phyloP scores from a whole-genome alignment of 768 basidiomycete genomes.

The Calvatia gigantea region DNA sequence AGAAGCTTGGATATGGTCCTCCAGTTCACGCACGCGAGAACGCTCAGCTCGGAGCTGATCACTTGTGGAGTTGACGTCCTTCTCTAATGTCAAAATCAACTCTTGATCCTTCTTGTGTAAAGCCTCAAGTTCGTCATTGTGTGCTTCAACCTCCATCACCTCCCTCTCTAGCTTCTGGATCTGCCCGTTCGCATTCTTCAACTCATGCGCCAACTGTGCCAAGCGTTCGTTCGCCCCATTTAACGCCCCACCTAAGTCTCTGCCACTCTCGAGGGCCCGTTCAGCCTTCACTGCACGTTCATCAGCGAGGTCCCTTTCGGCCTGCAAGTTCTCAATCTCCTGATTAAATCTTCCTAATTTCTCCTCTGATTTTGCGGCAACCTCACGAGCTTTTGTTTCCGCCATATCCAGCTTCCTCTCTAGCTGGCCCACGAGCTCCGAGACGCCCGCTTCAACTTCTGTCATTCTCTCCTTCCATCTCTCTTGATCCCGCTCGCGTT shows the following conservation, averaged over 20 bases:
- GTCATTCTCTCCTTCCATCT: constrained; percentile 68
- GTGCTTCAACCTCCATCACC: constrained; percentile 44
- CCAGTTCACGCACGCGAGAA: constrained; percentile 24
- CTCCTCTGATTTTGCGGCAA: constrained; percentile 33
- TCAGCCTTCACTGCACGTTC: constrained; percentile 68
- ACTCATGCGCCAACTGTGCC: constrained; percentile 49
- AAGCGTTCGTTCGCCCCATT: constrained; percentile 63
- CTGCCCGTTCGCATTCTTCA: constrained; percentile 56
- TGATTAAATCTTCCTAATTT: constrained; percentile 44
- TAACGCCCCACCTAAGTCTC: constrained; percentile 67
- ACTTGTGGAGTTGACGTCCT: constrained; percentile 33
- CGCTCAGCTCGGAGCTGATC: constrained; percentile 35
- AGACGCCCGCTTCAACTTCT: constrained; percentile 70
- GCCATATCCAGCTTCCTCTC: constrained; percentile 53
- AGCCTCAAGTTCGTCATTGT: constrained; percentile 53
- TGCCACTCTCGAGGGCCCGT: constrained; percentile 54
- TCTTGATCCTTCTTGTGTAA: constrained; percentile 54
- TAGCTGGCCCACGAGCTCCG: constrained; percentile 60
- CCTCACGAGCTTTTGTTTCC: constrained; percentile 40
- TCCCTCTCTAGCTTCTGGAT: constrained; percentile 64
- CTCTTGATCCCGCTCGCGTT: constrained; percentile 62
- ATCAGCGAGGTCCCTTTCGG: constrained; percentile 50
- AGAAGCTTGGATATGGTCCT: constrained; percentile 33
- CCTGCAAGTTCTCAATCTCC: constrained; percentile 40
- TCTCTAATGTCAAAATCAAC: constrained; percentile 38